A percentile compares a stretch with the other conserved stretches of the same genome.
Conservation (phyloP, 1,139 yeast genomes). For the Magnusiomyces starmeri region DNA sequence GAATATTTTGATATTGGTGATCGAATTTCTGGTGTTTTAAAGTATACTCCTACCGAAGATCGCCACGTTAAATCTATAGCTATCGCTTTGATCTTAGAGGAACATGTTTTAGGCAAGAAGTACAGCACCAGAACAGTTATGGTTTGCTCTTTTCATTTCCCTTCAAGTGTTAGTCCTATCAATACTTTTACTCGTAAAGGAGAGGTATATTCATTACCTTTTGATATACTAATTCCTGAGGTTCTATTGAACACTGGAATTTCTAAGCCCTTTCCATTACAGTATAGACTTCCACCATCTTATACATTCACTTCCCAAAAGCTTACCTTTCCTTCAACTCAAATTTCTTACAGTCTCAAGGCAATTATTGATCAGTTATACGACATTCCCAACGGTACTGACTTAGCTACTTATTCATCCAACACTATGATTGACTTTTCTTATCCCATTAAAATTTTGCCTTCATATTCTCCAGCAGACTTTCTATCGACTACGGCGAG, state of each 20-base stretch:
- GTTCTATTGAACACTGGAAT: neutral
- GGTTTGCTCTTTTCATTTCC: neutral
- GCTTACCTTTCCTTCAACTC: neutral
- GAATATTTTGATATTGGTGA: conserved; percentile 1
- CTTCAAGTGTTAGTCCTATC: neutral
- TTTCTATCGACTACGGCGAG: neutral
- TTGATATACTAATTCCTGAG: neutral
- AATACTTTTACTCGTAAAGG: neutral
- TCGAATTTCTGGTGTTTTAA: neutral
- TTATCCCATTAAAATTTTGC: neutral
- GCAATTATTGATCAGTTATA: neutral
- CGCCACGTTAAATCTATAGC: neutral
- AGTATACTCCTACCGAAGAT: neutral
- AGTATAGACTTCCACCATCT: conserved; percentile 1
- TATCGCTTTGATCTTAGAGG: neutral
- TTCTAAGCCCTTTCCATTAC: neutral
- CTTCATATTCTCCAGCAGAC: conserved; percentile 1
- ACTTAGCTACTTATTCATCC: neutral
- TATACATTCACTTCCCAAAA: neutral
- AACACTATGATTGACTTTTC: neutral
- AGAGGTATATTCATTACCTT: neutral
- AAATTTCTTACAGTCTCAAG: neutral
- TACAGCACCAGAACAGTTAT: neutral
- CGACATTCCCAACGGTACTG: neutral
- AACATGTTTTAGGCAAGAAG: neutral